A percentile compares a stretch with the other conserved stretches of the same genome.
phyloP scores from a whole-genome alignment of 768 basidiomycete genomes.

The Calocybe gangraenosa region DNA sequence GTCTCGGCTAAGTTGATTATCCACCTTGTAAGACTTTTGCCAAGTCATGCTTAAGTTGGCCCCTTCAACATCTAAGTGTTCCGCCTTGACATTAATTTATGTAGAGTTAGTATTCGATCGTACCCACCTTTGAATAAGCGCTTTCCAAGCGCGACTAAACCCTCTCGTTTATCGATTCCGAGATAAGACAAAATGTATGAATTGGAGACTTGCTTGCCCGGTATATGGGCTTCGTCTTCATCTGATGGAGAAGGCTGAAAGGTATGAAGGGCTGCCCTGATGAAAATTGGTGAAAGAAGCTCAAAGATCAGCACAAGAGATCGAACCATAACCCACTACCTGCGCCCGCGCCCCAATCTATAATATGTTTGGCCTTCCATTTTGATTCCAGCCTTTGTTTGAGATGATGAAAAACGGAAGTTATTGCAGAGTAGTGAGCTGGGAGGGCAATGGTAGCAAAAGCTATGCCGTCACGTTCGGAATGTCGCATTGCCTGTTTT shows the following conservation, averaged over 20 bases:
- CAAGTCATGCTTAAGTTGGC: constrained; percentile 43
- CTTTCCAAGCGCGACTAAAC: constrained; percentile 63
- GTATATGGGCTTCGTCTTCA: constrained; percentile 16
- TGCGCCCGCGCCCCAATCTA: constrained; percentile 84
- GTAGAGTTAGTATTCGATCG: constrained; percentile 1
- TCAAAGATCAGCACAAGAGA: background rate
- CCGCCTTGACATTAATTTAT: constrained; percentile 1
- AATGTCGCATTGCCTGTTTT: constrained; percentile 54
- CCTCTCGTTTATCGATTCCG: constrained; percentile 75
- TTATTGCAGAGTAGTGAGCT: constrained; percentile 78
- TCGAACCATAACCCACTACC: constrained; percentile 81
- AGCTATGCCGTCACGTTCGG: constrained; percentile 72
- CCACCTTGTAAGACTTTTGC: constrained; percentile 54
- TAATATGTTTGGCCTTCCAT: constrained; percentile 56
- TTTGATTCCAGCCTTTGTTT: constrained; percentile 58
- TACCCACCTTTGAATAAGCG: constrained; percentile 53
- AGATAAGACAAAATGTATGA: constrained; percentile 60
- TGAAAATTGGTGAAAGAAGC: constrained; percentile 10
- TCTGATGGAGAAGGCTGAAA: constrained; percentile 45
- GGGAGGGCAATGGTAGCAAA: constrained; percentile 86
- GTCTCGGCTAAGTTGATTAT: constrained; percentile 34
- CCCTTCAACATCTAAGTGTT: constrained; percentile 39
- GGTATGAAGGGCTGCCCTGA: constrained; percentile 62
- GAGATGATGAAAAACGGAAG: constrained; percentile 65
- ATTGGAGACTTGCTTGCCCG: constrained; percentile 37